Evolutionary conservation across 192 early-diverging fungal genomes (phyloP).

Genomic region (Kickxella alabastrina): DNA sequence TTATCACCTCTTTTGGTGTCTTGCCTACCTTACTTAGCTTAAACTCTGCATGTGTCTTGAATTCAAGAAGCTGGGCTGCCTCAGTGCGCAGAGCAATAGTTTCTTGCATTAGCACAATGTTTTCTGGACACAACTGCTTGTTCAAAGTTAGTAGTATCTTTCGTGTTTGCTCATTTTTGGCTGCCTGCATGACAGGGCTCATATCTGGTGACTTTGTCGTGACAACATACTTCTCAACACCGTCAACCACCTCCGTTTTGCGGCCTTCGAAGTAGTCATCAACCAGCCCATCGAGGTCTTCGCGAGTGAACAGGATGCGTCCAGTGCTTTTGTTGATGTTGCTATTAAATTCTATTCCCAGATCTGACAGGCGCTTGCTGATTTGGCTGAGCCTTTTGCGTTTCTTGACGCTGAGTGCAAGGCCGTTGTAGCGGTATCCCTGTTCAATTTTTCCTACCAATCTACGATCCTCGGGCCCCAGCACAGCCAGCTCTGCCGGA

Average conservation of each 20-base stretch:
- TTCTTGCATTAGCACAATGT: slow-evolving; percentile 54
- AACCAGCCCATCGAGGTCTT: slow-evolving; percentile 65
- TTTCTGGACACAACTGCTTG: slow-evolving; percentile 54
- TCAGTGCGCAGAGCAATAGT: slow-evolving; percentile 47
- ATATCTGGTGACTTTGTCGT: slow-evolving; percentile 60
- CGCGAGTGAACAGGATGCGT: slow-evolving; percentile 33
- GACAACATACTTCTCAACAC: slow-evolving; percentile 53
- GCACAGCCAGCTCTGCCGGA: slow-evolving; percentile 19
- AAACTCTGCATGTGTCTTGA: slow-evolving; percentile 58
- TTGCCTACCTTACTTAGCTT: slow-evolving; percentile 76
- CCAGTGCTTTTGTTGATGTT: slow-evolving; percentile 58
- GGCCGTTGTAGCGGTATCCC: slow-evolving; percentile 61
- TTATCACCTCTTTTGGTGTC: slow-evolving; percentile 51
- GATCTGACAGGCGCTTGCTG: slow-evolving; percentile 57
- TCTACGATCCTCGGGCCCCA: slow-evolving; percentile 56
- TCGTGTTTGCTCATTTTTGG: slow-evolving; percentile 51
- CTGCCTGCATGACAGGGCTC: slow-evolving; percentile 37
- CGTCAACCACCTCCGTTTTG: slow-evolving; percentile 49
- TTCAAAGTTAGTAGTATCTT: slow-evolving; percentile 39
- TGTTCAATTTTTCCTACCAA: slow-evolving; percentile 56
- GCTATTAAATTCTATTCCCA: slow-evolving; percentile 61
- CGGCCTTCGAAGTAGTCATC: slow-evolving; percentile 57
- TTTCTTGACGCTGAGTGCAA: slow-evolving; percentile 54
- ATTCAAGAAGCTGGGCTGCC: slow-evolving; percentile 58
- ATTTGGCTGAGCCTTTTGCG: slow-evolving; percentile 55